A percentile compares a stretch with the other conserved stretches of the same genome.
These are phyloP conservation scores for Marchantia polymorpha DNA, from an alignment of 225 moss, liverwort and hornwort genomes.

Conservation along the genomic window DNA sequence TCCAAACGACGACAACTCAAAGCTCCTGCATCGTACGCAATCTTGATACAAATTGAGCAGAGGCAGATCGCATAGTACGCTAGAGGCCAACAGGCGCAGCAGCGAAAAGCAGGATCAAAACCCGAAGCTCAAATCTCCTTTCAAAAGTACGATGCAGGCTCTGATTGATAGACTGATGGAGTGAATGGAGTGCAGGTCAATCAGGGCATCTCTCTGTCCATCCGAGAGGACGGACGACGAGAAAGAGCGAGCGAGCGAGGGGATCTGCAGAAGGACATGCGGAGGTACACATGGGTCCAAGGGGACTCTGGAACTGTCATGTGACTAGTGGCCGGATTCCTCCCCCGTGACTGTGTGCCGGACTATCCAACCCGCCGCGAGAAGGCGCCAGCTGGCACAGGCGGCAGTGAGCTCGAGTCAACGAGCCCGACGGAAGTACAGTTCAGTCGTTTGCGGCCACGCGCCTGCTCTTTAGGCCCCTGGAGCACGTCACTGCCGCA, in stretches of 20 bases:
- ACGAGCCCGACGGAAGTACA: not conserved
- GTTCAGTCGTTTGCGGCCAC: not conserved
- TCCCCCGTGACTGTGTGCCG: not conserved
- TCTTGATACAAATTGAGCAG: too few species aligned
- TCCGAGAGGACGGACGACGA: not conserved
- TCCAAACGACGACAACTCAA: too few species aligned
- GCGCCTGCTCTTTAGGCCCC: not conserved
- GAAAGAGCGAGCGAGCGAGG: not conserved
- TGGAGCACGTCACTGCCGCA: not conserved
- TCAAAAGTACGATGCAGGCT: too few species aligned
- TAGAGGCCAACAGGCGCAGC: not conserved
- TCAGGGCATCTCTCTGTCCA: not conserved
- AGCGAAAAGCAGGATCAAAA: too few species aligned
- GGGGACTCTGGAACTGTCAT: not conserved
- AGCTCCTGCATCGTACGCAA: too few species aligned
- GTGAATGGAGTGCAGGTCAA: not conserved
- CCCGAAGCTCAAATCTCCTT: too few species aligned
- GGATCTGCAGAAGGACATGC: not conserved
- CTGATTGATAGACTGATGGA: not conserved
- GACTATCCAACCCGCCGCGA: not conserved
- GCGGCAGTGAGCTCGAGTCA: not conserved
- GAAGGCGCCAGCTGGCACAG: not conserved
- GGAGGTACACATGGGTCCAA: conserved; percentile 2
- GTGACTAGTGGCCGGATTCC: not conserved
- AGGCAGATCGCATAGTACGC: not conserved